Base-by-base conservation (phyloP, 1,139 yeast genomes). In the Geotrichum phurueaensis region DNA sequence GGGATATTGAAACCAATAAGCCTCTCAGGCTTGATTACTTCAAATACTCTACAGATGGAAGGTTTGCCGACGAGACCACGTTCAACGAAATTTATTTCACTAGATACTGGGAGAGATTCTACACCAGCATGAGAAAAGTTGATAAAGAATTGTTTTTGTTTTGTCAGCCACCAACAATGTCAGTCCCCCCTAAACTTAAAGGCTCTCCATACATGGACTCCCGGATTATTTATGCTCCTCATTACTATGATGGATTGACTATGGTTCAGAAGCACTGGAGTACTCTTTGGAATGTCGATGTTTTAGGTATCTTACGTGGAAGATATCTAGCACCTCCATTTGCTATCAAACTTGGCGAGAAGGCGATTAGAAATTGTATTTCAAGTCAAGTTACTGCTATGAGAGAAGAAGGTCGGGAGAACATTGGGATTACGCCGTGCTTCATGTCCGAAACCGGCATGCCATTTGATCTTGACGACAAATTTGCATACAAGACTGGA, bases 401-500 rank as follows among this genome's bases (percentile, higher is more conserved):
- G 76, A 80, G 79, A 61, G 70, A 71, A 33, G 96, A 90, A 69
- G 83, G 89, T 18, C 72, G 75, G 22, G 78, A 78, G 1, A 71
- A 79, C 53, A 73, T 89, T 62, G 96, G 96, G 0, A 58, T 55
- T 1, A 58, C 69, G 0, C 96, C 96, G 0, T 81, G 87, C 5
- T 75, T 89, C 55, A 86, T 90, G 82, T 84, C 95, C 0, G 97
- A 90, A 72, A 89, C 94, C 1, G 97, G 97, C 1, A 88, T 89
- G 89, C 97, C 97, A 2, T 88, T 87, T 73, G 96, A 90, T 71
- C 87, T 90, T 96, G 91, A 89, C 70, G 79, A 82, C 60, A 87
- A 86, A 66, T 77, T 74, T 51, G 86, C 96, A 20, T 89, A 82
- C 68, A 71, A 73, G 3, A 79, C 78, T 62, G 88, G 89, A 0